These are phyloP conservation scores for Sphaerostilbella broomeana DNA, from an alignment of 2,329 filamentous ascomycete species.

Conservation along the genomic window DNA sequence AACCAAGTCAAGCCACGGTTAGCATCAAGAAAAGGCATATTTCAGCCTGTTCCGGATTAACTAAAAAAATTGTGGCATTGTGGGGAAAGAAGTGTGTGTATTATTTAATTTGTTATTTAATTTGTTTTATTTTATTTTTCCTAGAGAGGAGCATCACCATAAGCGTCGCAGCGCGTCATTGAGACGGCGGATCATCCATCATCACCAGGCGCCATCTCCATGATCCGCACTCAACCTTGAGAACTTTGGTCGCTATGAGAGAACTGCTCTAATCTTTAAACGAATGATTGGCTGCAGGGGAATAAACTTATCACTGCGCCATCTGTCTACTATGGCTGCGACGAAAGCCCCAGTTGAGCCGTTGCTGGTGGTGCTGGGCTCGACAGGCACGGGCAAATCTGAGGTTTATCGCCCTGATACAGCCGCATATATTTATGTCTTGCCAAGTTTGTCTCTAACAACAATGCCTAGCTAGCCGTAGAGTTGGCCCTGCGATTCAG, in stretches of 20 bases:
- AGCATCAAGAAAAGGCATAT: too few relatives aligned
- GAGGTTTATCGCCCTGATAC: constrained; percentile 50
- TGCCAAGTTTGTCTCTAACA: constrained; percentile 2
- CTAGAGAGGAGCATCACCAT: too few relatives aligned
- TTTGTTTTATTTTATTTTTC: too few relatives aligned
- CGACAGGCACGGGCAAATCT: constrained; percentile 90
- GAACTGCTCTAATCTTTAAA: constrained; percentile 12
- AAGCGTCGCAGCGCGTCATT: too few relatives aligned
- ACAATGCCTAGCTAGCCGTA: constrained; percentile 67
- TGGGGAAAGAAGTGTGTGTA: too few relatives aligned
- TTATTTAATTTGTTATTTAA: too few relatives aligned
- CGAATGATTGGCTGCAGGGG: constrained; percentile 24
- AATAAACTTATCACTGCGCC: constrained; percentile 19
- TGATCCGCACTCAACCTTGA: not conserved
- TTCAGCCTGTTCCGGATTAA: too few relatives aligned
- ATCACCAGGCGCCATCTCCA: too few relatives aligned
- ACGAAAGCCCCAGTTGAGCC: constrained; percentile 43
- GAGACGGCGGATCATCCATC: too few relatives aligned
- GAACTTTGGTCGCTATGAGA: not conserved
- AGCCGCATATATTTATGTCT: not conserved
- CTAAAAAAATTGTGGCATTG: too few relatives aligned
- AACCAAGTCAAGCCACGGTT: constrained; percentile 12
- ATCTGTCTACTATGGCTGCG: constrained; percentile 35
- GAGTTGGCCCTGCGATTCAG: constrained; percentile 76
- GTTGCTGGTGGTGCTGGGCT: constrained; percentile 75